phyloP scores from a whole-genome alignment of 2,329 filamentous ascomycete genomes.

The Chaetomiaceae sp. region DNA sequence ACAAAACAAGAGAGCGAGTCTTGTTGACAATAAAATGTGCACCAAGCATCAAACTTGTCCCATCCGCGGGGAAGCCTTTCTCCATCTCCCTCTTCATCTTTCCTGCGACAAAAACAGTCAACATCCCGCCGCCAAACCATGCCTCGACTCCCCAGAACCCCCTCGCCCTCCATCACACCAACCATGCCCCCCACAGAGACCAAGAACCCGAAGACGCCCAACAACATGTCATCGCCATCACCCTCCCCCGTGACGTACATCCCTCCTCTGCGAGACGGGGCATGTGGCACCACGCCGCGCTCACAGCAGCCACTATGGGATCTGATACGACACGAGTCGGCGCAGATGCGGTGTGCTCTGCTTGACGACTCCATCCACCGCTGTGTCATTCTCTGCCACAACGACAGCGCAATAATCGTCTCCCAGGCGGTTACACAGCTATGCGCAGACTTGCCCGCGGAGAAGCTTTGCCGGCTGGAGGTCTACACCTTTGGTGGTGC shows the following conservation, averaged over 20 bases:
- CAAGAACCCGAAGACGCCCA: slow-evolving; percentile 1
- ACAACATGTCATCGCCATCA: background rate
- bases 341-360: slow-evolving; percentile 32
- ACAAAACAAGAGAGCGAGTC: too few relatives aligned
- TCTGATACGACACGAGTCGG: slow-evolving; percentile 26
- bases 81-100: too few relatives aligned
- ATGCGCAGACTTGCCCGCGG: slow-evolving; percentile 34
- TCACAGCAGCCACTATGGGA: slow-evolving; percentile 23
- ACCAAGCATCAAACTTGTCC: too few relatives aligned
- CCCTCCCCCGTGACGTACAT: slow-evolving; percentile 32
- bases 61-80: too few relatives aligned
- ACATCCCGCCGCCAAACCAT: background rate
- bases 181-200: background rate
- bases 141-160: slow-evolving; percentile 1
- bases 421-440: slow-evolving; percentile 36
- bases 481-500: slow-evolving; percentile 42
- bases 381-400: slow-evolving; percentile 38
- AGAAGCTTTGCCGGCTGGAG: slow-evolving; percentile 36
- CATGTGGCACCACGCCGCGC: slow-evolving; percentile 32
- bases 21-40: too few relatives aligned
- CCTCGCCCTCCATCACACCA: background rate
- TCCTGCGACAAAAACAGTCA: too few relatives aligned
- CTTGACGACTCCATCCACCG: slow-evolving; percentile 31
- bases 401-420: slow-evolving; percentile 34
- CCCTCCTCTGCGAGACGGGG: slow-evolving; percentile 34